Percentiles rank a stretch among this genome's conserved stretches.
Conservation (phyloP, 2,329 filamentous ascomycete genomes). For the Hymenoscyphus fructigenus region DNA sequence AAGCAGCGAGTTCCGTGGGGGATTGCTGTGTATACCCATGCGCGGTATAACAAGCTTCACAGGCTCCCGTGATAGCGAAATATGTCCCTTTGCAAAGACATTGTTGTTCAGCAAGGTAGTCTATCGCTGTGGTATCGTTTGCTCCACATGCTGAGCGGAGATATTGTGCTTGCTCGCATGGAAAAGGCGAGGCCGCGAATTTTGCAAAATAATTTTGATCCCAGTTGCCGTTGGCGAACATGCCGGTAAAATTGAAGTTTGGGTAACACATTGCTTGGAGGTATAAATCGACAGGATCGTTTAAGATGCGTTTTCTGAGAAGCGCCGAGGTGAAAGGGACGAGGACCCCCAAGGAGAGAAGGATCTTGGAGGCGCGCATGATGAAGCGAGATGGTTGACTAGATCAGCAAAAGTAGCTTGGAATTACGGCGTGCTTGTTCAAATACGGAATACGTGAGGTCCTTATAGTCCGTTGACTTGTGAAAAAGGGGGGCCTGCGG, state of each 20-base stretch:
- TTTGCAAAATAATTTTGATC: neutral
- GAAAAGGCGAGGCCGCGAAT: conserved; percentile 16
- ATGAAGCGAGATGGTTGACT: neutral
- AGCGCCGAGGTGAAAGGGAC: neutral
- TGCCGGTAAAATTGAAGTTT: neutral
- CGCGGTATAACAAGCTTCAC: conserved; percentile 41
- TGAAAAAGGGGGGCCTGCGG: too few species aligned
- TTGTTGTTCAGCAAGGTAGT: conserved; percentile 35
- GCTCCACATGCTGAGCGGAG: conserved; percentile 36
- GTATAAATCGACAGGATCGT: neutral
- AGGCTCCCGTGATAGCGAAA: conserved; percentile 42
- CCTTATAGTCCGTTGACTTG: too few species aligned
- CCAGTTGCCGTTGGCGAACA: too few species aligned
- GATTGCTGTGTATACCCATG: conserved; percentile 36
- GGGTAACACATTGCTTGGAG: conserved; percentile 4
- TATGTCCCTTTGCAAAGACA: conserved; percentile 45
- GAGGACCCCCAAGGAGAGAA: neutral
- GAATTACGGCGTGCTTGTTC: too few species aligned
- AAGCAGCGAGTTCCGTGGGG: conserved; percentile 29
- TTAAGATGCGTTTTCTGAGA: neutral
- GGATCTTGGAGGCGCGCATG: neutral
- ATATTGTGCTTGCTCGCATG: conserved; percentile 23
- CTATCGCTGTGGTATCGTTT: conserved; percentile 36
- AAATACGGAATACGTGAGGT: too few species aligned
- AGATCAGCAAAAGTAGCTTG: too few species aligned